Evolutionary conservation across 2,329 filamentous ascomycete genomes (phyloP).

Genomic region (Pyrenochaeta sp.): DNA sequence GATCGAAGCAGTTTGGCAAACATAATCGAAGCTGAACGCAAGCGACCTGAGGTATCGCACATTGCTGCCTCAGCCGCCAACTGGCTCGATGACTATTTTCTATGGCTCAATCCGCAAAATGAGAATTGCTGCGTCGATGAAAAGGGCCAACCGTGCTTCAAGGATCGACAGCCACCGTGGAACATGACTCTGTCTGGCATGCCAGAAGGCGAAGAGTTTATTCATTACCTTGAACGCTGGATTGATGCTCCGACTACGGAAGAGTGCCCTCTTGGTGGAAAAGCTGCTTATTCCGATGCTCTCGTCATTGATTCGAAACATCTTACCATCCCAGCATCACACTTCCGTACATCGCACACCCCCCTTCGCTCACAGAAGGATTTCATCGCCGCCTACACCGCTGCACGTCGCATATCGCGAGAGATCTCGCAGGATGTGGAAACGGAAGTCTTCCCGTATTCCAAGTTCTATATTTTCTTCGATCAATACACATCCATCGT

Average conservation of each 20-base stretch:
- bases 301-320: constrained; percentile 77
- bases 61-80: constrained; percentile 88
- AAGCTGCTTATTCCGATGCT: constrained; percentile 85
- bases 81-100: constrained; percentile 96
- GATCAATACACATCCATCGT: constrained; percentile 94
- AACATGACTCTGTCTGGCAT: constrained; percentile 89
- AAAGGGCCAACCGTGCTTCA: constrained; percentile 76
- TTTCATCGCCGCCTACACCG: constrained; percentile 89
- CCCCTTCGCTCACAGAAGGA: constrained; percentile 87
- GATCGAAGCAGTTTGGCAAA: constrained; percentile 84
- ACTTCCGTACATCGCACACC: constrained; percentile 91
- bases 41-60: constrained; percentile 85
- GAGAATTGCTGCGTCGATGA: constrained; percentile 76
- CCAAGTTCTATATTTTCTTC: constrained; percentile 98
- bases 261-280: constrained; percentile 86
- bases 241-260: constrained; percentile 80
- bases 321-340: constrained; percentile 77
- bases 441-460: constrained; percentile 92
- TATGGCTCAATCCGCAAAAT: constrained; percentile 84
- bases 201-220: constrained; percentile 92
- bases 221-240: constrained; percentile 86
- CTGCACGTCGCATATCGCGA: constrained; percentile 85
- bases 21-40: constrained; percentile 91
- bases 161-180: constrained; percentile 79
- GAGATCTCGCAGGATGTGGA: constrained; percentile 76